Base-by-base conservation (phyloP, 1,284 basidiomycete species). In the Bondarzewia mesenterica region DNA sequence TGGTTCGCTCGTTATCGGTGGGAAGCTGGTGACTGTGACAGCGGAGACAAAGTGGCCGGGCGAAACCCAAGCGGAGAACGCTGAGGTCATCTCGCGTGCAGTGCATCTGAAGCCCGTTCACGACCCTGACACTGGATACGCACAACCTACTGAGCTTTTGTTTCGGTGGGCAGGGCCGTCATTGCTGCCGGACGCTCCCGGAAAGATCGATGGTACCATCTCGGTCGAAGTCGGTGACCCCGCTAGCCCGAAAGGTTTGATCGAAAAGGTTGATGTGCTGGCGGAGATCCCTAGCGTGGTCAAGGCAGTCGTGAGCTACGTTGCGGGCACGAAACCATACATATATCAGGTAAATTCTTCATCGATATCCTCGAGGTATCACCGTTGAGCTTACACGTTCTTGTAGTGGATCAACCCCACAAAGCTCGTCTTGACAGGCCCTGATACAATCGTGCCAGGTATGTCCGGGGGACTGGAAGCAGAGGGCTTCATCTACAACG, bases 191-290 rank as follows among this genome's bases (percentile, higher is more conserved):
- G 75, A 73, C 27, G 72, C 70, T 1, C 67, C 74, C n/a, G 83
- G 82, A 1, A 65, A 63, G 3, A 61, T 90, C 42, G 70, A 75
- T 37, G 82, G 79, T 15, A 74, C 72, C 32, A 53, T 86, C 21
- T 61, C 69, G 20, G 70, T 78, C 12, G 76, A 82, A 51, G 67
- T 86, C n/a, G 87, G 87, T 15, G 49, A 65, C 57, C 60, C 67
- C 57, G 56, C 68, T 53, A 63, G 68, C 53, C 63, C 84, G 48
- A 82, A 83, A 41, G 94, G 94, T 0, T 69, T 99, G 61, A 80
- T 99, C 42, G 93, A 98, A 68, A 98, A 98, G 73, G 92, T 99
- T 15, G 94, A 99, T 60, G 85, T 99, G 1, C 77, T 99, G 15
- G 93, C 89, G 4, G 94, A 99, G 72, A 93, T 99, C 58, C 96